A percentile compares a stretch with the other conserved stretches of the same genome.
Conservation (phyloP, 2,329 filamentous ascomycete species). For the Fusarium udum region DNA sequence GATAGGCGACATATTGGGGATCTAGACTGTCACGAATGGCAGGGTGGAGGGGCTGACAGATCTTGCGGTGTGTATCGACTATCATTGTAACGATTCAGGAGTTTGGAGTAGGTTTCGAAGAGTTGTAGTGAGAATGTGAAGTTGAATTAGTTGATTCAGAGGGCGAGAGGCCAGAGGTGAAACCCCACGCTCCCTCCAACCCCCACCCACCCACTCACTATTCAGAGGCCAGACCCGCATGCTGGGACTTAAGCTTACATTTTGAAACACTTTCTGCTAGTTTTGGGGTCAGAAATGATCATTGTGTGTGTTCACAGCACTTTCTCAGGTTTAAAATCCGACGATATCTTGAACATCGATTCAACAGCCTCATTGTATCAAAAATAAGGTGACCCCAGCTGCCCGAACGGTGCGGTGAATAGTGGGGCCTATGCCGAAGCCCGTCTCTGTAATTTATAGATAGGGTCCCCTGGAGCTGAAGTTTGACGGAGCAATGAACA, state of each 20-base stretch:
- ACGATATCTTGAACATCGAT: background rate
- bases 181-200: background rate
- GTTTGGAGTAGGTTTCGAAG: background rate
- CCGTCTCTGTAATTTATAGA: background rate
- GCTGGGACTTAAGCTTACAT: background rate
- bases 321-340: background rate
- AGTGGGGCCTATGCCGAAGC: conserved; percentile 4
- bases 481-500: background rate
- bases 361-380: background rate
- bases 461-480: background rate
- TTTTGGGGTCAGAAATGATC: background rate
- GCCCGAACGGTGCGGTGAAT: background rate
- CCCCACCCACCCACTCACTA: background rate
- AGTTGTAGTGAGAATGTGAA: background rate
- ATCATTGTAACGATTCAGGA: background rate
- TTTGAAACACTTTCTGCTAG: background rate
- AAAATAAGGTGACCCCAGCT: background rate
- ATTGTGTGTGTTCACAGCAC: background rate
- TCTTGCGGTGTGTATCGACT: conserved; percentile 13
- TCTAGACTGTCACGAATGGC: conserved; percentile 46
- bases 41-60: conserved; percentile 49
- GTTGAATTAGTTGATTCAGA: conserved; percentile 2
- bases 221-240: conserved; percentile 9
- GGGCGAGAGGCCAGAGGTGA: background rate
- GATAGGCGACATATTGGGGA: conserved; percentile 52